phyloP scores from a whole-genome alignment of 2,329 filamentous ascomycete genomes.

The Ascochyta pisi region DNA sequence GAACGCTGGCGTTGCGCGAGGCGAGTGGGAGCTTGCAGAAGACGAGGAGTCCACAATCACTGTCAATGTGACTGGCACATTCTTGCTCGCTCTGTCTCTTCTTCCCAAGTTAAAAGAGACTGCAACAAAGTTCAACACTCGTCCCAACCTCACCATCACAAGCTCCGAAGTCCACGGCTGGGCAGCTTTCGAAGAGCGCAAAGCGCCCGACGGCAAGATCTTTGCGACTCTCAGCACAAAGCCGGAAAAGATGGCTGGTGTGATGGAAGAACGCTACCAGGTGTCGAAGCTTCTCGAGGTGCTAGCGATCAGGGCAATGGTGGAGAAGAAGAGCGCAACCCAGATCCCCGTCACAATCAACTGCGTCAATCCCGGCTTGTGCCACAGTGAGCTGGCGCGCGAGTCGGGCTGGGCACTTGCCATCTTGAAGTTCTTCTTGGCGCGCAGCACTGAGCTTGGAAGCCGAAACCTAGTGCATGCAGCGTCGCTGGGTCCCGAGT shows the following conservation, averaged over 20 bases:
- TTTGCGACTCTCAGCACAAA: slow-evolving; percentile 23
- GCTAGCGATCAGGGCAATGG: slow-evolving; percentile 28
- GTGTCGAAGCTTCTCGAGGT: slow-evolving; percentile 37
- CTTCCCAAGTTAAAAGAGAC: slow-evolving; percentile 40
- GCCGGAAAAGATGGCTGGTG: not conserved
- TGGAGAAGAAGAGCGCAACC: slow-evolving; percentile 9
- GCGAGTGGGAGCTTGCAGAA: slow-evolving; percentile 27
- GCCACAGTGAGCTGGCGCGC: slow-evolving; percentile 39
- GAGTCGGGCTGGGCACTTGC: slow-evolving; percentile 25
- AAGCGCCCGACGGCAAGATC: slow-evolving; percentile 26
- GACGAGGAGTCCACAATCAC: slow-evolving; percentile 55
- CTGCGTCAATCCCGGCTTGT: slow-evolving; percentile 35
- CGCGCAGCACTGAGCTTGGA: slow-evolving; percentile 43
- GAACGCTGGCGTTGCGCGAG: slow-evolving; percentile 43
- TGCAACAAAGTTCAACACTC: slow-evolving; percentile 19
- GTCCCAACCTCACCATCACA: slow-evolving; percentile 24
- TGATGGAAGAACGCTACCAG: slow-evolving; percentile 12
- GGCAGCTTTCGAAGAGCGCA: slow-evolving; percentile 22
- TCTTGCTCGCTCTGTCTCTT: slow-evolving; percentile 58
- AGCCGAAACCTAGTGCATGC: slow-evolving; percentile 48
- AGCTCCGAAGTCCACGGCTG: slow-evolving; percentile 18
- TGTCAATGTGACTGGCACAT: slow-evolving; percentile 60
- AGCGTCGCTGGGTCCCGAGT: slow-evolving; percentile 43
- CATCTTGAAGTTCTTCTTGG: slow-evolving; percentile 26
- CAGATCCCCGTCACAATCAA: slow-evolving; percentile 37